Base-by-base conservation (phyloP, 768 basidiomycete species). In the Collybia nuda region DNA sequence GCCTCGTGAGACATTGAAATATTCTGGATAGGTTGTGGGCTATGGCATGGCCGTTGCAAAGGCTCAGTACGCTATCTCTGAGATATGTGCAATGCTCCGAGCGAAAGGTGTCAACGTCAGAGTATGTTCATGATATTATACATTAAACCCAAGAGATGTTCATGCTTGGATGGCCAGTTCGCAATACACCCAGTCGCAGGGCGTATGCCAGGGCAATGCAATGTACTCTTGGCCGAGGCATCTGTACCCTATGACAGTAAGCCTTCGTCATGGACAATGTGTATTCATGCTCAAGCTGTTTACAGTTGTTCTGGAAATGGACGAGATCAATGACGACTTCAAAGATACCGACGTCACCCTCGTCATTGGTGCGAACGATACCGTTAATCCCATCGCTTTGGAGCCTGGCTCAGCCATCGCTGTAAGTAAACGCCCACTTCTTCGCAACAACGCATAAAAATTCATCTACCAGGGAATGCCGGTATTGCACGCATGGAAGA, bases 11-110 rank as follows among this genome's bases (percentile, higher is more conserved):
- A 35, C 23, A 48, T 29, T 17, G 42, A 47, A 52, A 58, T 42
- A 62, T 41, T 41, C 43, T 9, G 38, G 7, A 23, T 47, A 87
- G 86, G 85, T 88, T 29, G 86, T 91, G 14, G 88, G 89, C 12
- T 93, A 94, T 61, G 92, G 92, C 32, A 92, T 94, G 90, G 92
- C 92, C 23, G 91, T 93, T 1, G 91, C 92, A 18, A 93, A 91
- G 64, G 92, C 92, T 5, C 92, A 94, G 58, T 90, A 88, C 63
- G 82, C 84, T 12, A 80, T 82, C 47, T 80, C 80, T 5, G 92
- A 93, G 56, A 90, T 94, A 37, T 84, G 85, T 17, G 73, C 80
- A 0, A 79, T 87, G 68, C 75, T 93, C 35, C 75, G 85, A 42
- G 74, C 84, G 6, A 90, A 84, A 61, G 90, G 82, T 11, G 75